Evolutionary conservation across 192 early-diverging fungal species (phyloP).

Genomic region (Coemansia sp.): DNA sequence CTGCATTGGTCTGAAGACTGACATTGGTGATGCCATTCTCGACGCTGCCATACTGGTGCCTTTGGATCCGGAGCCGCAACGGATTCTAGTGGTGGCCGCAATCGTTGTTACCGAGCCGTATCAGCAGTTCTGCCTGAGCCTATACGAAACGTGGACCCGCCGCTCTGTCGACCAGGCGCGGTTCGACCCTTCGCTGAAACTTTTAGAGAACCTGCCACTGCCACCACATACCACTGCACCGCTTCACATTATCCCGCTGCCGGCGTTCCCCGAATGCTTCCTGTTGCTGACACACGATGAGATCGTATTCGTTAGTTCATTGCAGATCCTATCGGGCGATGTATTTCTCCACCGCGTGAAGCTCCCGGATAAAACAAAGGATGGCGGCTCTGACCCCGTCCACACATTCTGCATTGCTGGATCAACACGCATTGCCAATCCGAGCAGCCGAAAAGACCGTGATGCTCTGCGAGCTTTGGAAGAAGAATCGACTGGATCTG

Average conservation of each 20-base stretch:
- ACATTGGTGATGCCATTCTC: constrained; percentile 24
- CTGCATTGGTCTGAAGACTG: constrained; percentile 1
- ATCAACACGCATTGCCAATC: neutral
- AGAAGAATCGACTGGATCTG: neutral
- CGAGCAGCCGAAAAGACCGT: neutral
- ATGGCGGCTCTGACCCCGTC: constrained; percentile 14
- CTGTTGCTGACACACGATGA: constrained; percentile 29
- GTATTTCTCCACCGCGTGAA: constrained; percentile 26
- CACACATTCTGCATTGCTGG: constrained; percentile 27
- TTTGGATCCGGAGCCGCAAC: constrained; percentile 16
- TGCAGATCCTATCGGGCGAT: constrained; percentile 47
- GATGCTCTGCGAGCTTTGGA: neutral
- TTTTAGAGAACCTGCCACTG: constrained; percentile 40
- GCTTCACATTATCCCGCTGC: constrained; percentile 31
- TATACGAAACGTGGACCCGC: constrained; percentile 39
- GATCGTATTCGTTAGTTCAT: constrained; percentile 25
- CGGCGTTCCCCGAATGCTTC: constrained; percentile 32
- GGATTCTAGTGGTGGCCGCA: constrained; percentile 35
- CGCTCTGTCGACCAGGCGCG: neutral
- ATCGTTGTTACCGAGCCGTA: constrained; percentile 15
- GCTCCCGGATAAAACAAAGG: constrained; percentile 6
- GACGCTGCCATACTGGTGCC: constrained; percentile 35
- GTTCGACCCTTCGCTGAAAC: neutral
- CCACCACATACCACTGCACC: constrained; percentile 26
- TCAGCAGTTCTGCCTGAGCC: constrained; percentile 16